Evolutionary conservation across 73 alveolate species (phyloP).

Genomic region (Tetrahymena elliotti): DNA sequence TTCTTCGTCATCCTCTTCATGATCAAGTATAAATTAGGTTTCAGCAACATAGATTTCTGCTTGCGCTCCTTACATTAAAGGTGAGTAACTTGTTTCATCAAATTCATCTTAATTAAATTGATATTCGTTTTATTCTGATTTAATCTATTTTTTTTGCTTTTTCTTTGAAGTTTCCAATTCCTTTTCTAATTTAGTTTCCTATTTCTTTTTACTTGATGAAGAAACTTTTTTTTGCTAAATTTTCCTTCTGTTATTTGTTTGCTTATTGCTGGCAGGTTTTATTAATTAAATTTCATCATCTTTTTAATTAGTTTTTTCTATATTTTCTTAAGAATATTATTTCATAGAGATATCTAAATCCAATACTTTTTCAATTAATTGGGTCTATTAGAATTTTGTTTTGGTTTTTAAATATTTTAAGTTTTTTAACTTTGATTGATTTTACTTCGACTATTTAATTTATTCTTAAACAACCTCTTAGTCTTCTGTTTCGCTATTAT

Average conservation of each 20-base stretch:
- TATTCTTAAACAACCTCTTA: background rate
- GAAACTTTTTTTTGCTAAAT: background rate
- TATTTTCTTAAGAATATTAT: background rate
- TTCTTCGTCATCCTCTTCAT: background rate
- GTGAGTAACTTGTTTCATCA: background rate
- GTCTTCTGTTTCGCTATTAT: background rate
- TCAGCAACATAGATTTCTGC: background rate
- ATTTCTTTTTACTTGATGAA: no score
- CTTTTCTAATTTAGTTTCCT: background rate
- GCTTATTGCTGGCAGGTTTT: background rate
- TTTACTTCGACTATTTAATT: background rate
- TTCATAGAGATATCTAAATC: background rate
- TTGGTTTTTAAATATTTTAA: background rate
- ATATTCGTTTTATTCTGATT: background rate
- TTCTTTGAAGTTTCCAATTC: background rate
- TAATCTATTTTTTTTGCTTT: background rate
- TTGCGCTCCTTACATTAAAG: background rate
- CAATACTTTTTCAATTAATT: no score
- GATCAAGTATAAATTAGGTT: background rate
- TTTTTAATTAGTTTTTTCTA: background rate
- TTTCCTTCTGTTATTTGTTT: background rate
- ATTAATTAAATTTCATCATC: background rate
- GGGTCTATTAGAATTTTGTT: background rate
- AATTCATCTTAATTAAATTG: background rate
- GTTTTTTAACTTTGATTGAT: background rate